Conservation (phyloP, 805 yeast genomes). For the Sugiyamaella mastotermitis region DNA sequence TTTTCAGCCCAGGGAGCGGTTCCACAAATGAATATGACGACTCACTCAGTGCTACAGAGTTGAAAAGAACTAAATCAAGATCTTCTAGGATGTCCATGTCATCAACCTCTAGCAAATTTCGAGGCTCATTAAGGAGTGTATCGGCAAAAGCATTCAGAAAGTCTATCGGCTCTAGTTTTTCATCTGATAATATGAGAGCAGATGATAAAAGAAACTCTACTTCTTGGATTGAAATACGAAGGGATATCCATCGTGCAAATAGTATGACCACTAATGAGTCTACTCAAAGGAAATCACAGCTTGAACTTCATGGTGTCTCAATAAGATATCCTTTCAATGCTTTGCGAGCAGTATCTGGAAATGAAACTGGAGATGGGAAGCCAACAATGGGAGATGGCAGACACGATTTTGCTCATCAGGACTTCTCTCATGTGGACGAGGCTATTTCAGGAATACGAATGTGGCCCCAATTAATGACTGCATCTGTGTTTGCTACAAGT, state of each 20-base stretch:
- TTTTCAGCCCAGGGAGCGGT: conserved; percentile 12
- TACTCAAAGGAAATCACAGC: conserved; percentile 51
- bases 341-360: conserved; percentile 18
- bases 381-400: conserved; percentile 16
- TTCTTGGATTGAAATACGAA: conserved; percentile 46
- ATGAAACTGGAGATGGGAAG: conserved; percentile 21
- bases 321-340: conserved; percentile 51
- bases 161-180: neutral
- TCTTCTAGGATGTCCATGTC: conserved; percentile 18
- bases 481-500: conserved; percentile 49
- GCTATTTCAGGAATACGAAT: conserved; percentile 27
- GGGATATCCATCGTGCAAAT: conserved; percentile 67
- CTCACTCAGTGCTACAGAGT: conserved; percentile 1
- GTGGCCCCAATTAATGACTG: conserved; percentile 39
- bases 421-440: conserved; percentile 25
- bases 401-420: conserved; percentile 14
- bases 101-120: conserved; percentile 5
- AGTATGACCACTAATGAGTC: conserved; percentile 65
- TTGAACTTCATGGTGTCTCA: conserved; percentile 52
- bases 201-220: neutral
- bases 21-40: neutral
- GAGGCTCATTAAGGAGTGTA: neutral
- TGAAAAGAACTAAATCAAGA: conserved; percentile 18
- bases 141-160: too few species aligned
- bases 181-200: neutral